A percentile compares a stretch with the other conserved stretches of the same genome.
Conservation (phyloP, 257 asterid species). For the Penstemon eatonii region DNA sequence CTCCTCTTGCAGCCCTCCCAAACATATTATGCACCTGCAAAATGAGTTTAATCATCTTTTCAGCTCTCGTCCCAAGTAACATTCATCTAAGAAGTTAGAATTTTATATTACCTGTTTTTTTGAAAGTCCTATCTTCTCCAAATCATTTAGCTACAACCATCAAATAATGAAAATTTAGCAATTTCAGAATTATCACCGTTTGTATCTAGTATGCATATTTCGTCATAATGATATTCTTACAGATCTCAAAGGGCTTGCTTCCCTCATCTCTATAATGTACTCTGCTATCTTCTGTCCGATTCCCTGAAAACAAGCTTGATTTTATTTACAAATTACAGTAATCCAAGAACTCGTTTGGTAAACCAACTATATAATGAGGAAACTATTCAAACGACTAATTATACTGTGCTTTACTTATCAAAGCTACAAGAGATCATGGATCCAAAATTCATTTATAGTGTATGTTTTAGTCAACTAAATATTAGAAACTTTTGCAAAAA, state of each 20-base stretch:
- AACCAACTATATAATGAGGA: too few relatives aligned
- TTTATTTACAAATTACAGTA: neutral
- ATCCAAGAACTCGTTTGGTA: neutral
- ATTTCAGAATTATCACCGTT: neutral
- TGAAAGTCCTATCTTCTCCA: constrained; percentile 80
- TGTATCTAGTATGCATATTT: neutral
- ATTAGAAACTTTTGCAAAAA: too few relatives aligned
- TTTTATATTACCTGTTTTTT: constrained; percentile 66
- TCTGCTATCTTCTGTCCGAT: constrained; percentile 77
- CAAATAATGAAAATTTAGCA: neutral
- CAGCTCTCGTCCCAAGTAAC: neutral
- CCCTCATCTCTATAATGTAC: constrained; percentile 71
- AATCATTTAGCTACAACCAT: constrained; percentile 62
- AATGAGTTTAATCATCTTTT: neutral
- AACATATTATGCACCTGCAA: constrained; percentile 78
- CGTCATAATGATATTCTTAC: constrained; percentile 41
- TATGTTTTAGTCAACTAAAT: too few relatives aligned
- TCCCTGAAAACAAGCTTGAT: constrained; percentile 45
- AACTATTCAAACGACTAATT: too few relatives aligned
- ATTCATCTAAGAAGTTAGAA: neutral
- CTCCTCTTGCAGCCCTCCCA: constrained; percentile 68
- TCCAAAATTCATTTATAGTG: too few relatives aligned
- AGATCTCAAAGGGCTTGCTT: constrained; percentile 62
- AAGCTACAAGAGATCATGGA: too few relatives aligned
- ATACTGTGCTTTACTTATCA: too few relatives aligned